Evolutionary conservation across 306 rosid species (phyloP).

Genomic region (Cyclanthera cordifolia): DNA sequence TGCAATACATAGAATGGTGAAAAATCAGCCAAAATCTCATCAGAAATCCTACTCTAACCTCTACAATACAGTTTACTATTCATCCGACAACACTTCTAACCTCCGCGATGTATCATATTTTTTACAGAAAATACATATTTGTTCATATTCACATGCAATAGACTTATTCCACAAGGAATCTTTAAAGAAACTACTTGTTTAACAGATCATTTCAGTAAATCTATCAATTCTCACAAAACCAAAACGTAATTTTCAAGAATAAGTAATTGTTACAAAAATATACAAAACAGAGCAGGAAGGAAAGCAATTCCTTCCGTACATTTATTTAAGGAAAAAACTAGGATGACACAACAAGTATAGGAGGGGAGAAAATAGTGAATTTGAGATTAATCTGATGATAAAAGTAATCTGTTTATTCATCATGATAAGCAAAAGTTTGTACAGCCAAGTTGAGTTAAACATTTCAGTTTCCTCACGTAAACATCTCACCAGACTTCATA

Average conservation of each 20-base stretch:
- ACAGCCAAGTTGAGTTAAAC: neutral
- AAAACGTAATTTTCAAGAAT: neutral
- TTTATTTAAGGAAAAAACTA: neutral
- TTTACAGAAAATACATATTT: neutral
- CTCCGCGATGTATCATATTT: too few species aligned
- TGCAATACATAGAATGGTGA: conserved; percentile 15
- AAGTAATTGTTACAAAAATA: neutral
- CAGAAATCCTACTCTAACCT: neutral
- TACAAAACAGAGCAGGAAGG: neutral
- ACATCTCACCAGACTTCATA: neutral
- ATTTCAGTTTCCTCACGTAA: neutral
- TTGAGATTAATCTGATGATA: neutral
- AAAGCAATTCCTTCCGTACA: neutral
- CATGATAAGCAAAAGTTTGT: neutral
- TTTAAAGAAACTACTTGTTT: neutral
- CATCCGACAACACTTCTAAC: neutral
- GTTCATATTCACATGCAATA: neutral
- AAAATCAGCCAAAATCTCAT: neutral
- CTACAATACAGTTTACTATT: neutral
- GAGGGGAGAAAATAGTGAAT: too few species aligned
- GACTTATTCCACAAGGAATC: neutral
- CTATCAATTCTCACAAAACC: neutral
- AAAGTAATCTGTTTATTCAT: neutral
- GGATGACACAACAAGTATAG: too few species aligned
- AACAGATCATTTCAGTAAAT: neutral